Evolutionary conservation across 2,329 filamentous ascomycete genomes (phyloP).

Genomic region (Talaromyces sp.): DNA sequence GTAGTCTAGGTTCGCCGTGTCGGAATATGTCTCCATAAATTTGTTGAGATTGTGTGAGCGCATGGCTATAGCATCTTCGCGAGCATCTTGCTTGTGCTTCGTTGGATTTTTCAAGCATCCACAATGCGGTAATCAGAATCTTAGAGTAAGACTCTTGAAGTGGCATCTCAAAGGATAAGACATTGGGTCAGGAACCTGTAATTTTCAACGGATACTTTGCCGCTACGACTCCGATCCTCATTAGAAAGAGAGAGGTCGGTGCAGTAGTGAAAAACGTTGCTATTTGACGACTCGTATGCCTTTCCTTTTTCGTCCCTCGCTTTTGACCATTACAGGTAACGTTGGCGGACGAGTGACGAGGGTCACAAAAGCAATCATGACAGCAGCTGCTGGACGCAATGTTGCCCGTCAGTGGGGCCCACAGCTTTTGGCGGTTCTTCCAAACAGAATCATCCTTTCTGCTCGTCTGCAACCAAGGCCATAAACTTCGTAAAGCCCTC

Average conservation of each 20-base stretch:
- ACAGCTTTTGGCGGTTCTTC: neutral
- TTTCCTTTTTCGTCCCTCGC: neutral
- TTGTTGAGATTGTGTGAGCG: neutral
- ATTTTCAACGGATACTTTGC: neutral
- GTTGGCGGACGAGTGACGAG: neutral
- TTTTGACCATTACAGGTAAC: neutral
- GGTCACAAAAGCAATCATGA: no score
- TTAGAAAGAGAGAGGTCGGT: neutral
- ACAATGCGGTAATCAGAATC: neutral
- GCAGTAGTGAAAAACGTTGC: neutral
- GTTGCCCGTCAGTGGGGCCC: neutral
- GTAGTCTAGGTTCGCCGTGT: neutral
- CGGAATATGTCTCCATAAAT: no score
- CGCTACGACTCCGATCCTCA: neutral
- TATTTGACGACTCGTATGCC: neutral
- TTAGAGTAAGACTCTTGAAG: neutral
- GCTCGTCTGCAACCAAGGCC: conserved; percentile 29
- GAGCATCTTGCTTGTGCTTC: neutral
- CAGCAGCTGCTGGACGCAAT: neutral
- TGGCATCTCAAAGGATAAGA: neutral
- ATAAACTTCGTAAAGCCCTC: conserved; percentile 40
- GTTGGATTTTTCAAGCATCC: neutral
- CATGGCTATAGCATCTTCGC: neutral
- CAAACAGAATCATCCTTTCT: neutral
- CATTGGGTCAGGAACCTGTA: neutral